These are phyloP conservation scores for Murraya koenigii DNA, from an alignment of 345 rosid genomes.

Conservation along the genomic window DNA sequence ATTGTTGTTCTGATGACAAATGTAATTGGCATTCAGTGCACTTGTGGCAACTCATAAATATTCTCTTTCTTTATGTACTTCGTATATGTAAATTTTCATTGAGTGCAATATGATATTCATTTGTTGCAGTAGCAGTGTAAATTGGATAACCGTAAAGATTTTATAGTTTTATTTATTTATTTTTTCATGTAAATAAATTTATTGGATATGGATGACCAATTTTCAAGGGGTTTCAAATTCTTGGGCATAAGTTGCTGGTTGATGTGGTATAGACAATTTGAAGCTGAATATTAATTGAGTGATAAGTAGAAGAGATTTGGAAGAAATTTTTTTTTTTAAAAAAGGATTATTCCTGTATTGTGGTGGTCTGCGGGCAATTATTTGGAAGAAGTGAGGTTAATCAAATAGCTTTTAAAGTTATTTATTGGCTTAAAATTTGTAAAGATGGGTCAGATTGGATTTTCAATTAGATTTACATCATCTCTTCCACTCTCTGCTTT, in stretches of 20 bases:
- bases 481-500: not conserved
- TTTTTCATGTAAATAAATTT: not conserved
- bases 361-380: not conserved
- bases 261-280: conserved; percentile 3
- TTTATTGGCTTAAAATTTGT: not conserved
- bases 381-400: not conserved
- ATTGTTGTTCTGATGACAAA: conserved; percentile 1
- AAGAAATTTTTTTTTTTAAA: no score
- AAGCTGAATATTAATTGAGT: not conserved
- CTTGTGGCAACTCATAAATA: not conserved
- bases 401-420: not conserved
- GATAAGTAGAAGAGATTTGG: conserved; percentile 7
- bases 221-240: not conserved
- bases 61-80: not conserved
- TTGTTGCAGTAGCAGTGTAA: not conserved
- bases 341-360: no score
- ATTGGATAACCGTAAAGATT: not conserved
- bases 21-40: not conserved
- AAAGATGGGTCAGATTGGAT: not conserved
- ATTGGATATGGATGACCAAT: not conserved
- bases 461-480: not conserved
- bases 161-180: not conserved
- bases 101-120: not conserved
- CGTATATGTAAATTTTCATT: not conserved
- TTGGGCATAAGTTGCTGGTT: not conserved